Base-by-base conservation (phyloP, 2,329 filamentous ascomycete genomes). In the Trichophyton equinum region DNA sequence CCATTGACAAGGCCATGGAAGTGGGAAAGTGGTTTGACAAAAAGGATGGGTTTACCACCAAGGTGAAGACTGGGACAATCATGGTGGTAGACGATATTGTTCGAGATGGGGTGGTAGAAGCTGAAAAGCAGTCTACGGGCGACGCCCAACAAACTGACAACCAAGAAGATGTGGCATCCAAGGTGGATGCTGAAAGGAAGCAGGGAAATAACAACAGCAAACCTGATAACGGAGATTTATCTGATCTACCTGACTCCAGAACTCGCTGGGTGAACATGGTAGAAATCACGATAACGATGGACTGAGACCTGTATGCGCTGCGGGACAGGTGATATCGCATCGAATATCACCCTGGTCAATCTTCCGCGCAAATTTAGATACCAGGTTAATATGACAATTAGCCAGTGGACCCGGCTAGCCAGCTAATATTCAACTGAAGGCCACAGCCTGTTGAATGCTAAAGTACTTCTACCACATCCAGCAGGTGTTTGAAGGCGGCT, bases 11-110 rank as follows among this genome's bases (percentile, higher is more conserved):
- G 68, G 82, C 79, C 13, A 68, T 85, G 69, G 75, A 76, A 46
- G 66, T 85, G 25, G 82, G 76, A 1, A 68, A 79, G 57, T 82
- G 77, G 77, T 85, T 86, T 65, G 77, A 80, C 68, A 75, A 78
- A 61, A 76, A 80, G 64, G 75, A 72, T 47, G 75, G 77, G 59
- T 84, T 78, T 68, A 68, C 66, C 5, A 80, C 85, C 3, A 73
- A 71, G 56, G 71, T 85, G 44, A 76, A 76, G 67, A 82, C 81
- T 63, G 82, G 82, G 27, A 82, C 74, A 69, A 78, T 83, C 55
- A 71, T 77, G 60, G 81, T 81, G 51, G 77, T 85, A 60, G 83
- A 86, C 74, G 83, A 85, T 75, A 77, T 86, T 60, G 75, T 79
- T 33, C 73, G 75, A 59, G 70, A 74, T 55, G 71, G 71, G 55